phyloP scores from a whole-genome alignment of 805 yeast species.

The Ogataea sp. region DNA sequence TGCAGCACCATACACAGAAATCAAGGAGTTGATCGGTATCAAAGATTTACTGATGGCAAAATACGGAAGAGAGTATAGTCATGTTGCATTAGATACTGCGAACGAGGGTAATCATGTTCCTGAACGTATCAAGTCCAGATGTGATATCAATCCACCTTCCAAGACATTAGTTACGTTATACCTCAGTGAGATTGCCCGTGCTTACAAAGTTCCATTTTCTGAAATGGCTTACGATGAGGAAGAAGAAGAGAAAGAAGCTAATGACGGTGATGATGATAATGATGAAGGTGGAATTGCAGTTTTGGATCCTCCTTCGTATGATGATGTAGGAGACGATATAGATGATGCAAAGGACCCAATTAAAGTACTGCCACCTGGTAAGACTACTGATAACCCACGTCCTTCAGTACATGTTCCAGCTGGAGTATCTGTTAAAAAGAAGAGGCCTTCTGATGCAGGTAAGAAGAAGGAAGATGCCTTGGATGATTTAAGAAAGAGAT shows the following conservation, averaged over 20 bases:
- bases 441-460: constrained; percentile 12
- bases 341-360: constrained; percentile 28
- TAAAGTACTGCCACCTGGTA: constrained; percentile 32
- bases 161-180: constrained; percentile 60
- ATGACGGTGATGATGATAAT: constrained; percentile 25
- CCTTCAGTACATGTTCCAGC: constrained; percentile 32
- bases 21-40: constrained; percentile 58
- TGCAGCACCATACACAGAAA: constrained; percentile 65
- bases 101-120: constrained; percentile 50
- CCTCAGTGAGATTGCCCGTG: constrained; percentile 69
- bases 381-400: constrained; percentile 30
- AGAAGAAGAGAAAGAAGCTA: constrained; percentile 19
- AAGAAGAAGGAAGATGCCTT: constrained; percentile 36
- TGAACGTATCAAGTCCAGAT: constrained; percentile 53
- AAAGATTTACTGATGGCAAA: constrained; percentile 54
- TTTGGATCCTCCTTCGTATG: constrained; percentile 15
- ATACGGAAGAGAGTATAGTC: constrained; percentile 63
- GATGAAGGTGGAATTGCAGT: constrained; percentile 13
- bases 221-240: constrained; percentile 15
- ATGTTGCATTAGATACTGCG: constrained; percentile 35
- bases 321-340: constrained; percentile 6
- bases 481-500: constrained; percentile 60
- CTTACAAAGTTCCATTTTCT: constrained; percentile 70
- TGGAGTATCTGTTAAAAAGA: constrained; percentile 27
- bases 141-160: constrained; percentile 61